Evolutionary conservation across 176 grass and related monocot genomes (phyloP).

Genomic region (Ananas comosus): DNA sequence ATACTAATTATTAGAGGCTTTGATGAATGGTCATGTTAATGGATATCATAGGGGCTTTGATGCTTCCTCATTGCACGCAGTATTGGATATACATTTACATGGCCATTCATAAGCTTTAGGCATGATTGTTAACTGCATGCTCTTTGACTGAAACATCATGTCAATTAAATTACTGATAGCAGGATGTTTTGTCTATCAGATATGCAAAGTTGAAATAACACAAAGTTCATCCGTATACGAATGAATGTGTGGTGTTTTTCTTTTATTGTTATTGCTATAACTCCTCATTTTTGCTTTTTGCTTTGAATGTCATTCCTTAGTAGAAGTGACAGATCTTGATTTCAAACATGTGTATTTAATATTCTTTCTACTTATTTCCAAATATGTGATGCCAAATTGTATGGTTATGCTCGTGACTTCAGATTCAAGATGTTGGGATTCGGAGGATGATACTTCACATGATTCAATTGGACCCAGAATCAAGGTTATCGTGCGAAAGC

Average conservation of each 20-base stretch:
- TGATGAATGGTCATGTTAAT: not conserved
- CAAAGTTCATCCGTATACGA: not conserved
- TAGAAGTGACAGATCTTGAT: too few relatives aligned
- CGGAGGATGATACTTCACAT: constrained; percentile 97
- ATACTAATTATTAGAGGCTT: too few relatives aligned
- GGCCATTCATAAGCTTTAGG: not conserved
- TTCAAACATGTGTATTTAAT: not conserved
- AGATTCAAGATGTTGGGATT: constrained; percentile 95
- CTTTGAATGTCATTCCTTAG: not conserved
- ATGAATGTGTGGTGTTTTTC: not conserved
- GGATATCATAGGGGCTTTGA: not conserved
- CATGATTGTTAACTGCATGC: not conserved
- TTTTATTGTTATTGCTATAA: not conserved
- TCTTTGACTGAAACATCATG: not conserved
- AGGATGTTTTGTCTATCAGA: not conserved
- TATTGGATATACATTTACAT: not conserved
- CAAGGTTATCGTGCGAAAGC: constrained; percentile 68
- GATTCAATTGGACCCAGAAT: constrained; percentile 88
- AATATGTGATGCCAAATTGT: not conserved
- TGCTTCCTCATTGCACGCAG: not conserved
- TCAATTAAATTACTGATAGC: not conserved
- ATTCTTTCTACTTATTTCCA: constrained; percentile 14
- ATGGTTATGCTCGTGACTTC: constrained; percentile 29
- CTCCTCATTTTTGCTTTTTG: not conserved
- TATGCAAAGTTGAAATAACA: not conserved